phyloP scores from a whole-genome alignment of 2,329 filamentous ascomycete species.

The Alternaria brassicicola region DNA sequence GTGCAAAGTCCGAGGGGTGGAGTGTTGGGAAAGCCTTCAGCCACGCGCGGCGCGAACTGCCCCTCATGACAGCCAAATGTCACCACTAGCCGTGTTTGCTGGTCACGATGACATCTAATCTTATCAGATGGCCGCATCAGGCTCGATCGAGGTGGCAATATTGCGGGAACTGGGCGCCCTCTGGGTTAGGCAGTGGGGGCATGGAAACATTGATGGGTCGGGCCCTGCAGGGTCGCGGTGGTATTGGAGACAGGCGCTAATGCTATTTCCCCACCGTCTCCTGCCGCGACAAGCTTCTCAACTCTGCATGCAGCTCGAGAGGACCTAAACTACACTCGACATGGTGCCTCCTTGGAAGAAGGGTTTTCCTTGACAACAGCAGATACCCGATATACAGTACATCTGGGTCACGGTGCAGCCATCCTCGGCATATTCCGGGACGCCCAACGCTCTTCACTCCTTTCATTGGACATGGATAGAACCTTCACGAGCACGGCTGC shows the following conservation, averaged over 20 bases:
- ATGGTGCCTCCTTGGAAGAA: neutral
- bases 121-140: constrained; percentile 20
- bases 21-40: neutral
- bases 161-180: neutral
- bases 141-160: neutral
- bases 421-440: neutral
- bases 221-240: neutral
- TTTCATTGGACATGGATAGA: neutral
- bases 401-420: neutral
- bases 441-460: neutral
- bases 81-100: constrained; percentile 1
- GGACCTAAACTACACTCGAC: neutral
- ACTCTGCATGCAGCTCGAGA: neutral
- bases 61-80: neutral
- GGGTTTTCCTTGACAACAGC: neutral
- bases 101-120: constrained; percentile 18
- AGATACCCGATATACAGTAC: neutral
- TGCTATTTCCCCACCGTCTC: constrained; percentile 1
- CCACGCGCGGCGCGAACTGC: neutral
- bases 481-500: neutral
- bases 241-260: constrained; percentile 14
- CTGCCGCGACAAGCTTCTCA: neutral
- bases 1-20: neutral
- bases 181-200: neutral
- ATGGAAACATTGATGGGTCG: neutral